Percentiles rank a stretch among this genome's conserved stretches.
Conservation (phyloP, 805 yeast genomes). For the Myxozyma neotropica region DNA sequence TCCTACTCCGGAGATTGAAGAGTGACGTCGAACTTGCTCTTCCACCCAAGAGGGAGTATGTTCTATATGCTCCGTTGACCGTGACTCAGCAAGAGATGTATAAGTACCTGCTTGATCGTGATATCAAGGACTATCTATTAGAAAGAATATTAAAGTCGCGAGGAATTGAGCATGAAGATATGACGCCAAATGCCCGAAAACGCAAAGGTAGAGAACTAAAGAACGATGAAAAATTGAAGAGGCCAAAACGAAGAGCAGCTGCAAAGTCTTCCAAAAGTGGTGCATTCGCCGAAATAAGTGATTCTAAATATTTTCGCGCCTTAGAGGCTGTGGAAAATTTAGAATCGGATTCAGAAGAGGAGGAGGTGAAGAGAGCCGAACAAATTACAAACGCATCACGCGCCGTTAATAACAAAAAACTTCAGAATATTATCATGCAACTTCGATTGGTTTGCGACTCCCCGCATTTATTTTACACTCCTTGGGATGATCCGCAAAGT, state of each 20-base stretch:
- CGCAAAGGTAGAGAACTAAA: background rate
- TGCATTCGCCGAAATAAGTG: conserved; percentile 16
- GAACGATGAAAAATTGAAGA: background rate
- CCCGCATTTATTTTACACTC: conserved; percentile 80
- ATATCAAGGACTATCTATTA: conserved; percentile 42
- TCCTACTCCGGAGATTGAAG: conserved; percentile 79
- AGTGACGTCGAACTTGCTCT: conserved; percentile 65
- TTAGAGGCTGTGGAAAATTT: conserved; percentile 6
- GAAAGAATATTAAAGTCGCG: conserved; percentile 37
- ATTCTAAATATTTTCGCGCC: conserved; percentile 12
- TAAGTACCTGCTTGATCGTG: conserved; percentile 48
- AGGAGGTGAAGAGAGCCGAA: conserved; percentile 10
- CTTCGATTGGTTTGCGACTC: conserved; percentile 82
- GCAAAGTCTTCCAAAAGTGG: background rate
- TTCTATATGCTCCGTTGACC: conserved; percentile 71
- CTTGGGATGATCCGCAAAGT: conserved; percentile 56
- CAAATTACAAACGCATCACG: conserved; percentile 30
- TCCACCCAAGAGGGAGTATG: conserved; percentile 89
- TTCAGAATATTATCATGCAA: conserved; percentile 79
- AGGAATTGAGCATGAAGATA: background rate
- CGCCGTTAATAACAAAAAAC: conserved; percentile 52
- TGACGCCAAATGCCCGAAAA: background rate
- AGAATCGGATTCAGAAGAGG: conserved; percentile 6
- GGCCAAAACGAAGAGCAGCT: background rate
- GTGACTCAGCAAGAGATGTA: conserved; percentile 66